phyloP scores from a whole-genome alignment of 495 filamentous ascomycete genomes.

The Tuber melanosporum region DNA sequence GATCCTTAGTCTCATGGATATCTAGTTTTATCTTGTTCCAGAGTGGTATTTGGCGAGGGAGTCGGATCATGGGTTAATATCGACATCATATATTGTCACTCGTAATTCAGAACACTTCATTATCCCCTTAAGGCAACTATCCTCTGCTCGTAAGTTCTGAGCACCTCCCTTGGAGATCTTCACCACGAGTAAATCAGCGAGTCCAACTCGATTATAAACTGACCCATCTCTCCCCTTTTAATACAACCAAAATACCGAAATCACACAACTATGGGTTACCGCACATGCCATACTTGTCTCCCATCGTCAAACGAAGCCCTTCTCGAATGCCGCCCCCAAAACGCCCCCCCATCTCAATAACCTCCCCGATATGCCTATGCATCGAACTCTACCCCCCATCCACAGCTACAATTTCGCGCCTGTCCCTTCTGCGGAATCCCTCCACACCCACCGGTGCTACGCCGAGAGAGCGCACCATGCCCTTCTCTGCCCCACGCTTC shows the following conservation, averaged over 20 bases:
- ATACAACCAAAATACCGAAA: neutral
- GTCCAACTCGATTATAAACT: neutral
- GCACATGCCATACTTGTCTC: neutral
- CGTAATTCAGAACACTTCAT: neutral
- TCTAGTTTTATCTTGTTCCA: neutral
- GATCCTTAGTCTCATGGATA: neutral
- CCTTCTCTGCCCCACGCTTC: neutral
- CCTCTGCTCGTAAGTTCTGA: neutral
- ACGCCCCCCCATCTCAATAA: neutral
- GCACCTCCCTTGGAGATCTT: neutral
- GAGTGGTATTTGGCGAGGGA: neutral
- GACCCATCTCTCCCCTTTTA: neutral
- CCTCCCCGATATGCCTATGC: neutral
- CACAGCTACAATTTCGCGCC: neutral
- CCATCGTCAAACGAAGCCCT: neutral
- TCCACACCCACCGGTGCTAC: neutral
- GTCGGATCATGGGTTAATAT: neutral
- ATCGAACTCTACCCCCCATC: neutral
- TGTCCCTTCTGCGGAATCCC: neutral
- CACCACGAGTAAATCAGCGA: neutral
- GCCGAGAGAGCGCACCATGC: neutral
- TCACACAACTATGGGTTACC: neutral
- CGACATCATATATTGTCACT: neutral
- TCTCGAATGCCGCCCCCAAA: neutral
- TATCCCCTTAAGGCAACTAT: neutral